Conservation (phyloP, 441 rosid genomes). For the Croton laevigatus region DNA sequence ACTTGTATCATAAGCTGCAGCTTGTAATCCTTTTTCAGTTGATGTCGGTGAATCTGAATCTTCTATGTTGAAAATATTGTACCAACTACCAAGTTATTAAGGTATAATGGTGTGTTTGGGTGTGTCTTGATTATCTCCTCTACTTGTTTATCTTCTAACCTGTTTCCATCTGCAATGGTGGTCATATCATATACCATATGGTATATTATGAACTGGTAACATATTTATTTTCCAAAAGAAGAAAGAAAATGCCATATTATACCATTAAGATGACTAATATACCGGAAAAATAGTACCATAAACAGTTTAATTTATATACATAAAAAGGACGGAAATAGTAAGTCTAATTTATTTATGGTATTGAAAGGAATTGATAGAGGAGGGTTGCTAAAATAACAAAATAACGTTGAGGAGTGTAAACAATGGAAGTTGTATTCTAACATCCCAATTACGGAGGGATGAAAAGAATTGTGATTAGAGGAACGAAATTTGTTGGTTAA, state of each 20-base stretch:
- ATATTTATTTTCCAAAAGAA: no score
- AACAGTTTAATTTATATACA: not conserved
- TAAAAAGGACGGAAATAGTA: no score
- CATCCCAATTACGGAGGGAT: constrained; percentile 10
- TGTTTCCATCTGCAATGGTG: no score
- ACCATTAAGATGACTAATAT: no score
- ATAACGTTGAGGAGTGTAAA: not conserved
- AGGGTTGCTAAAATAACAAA: not conserved
- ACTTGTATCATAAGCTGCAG: not conserved
- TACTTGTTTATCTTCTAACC: no score
- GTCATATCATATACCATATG: no score
- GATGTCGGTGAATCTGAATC: not conserved
- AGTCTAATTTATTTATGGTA: not conserved
- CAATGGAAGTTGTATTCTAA: not conserved
- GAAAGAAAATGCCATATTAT: no score
- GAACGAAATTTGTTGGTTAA: not conserved
- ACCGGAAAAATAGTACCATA: no score
- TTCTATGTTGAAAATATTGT: not conserved
- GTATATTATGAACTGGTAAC: no score
- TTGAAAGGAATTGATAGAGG: not conserved
- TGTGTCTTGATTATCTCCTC: no score
- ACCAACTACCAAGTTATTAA: not conserved
- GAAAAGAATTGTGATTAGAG: constrained; percentile 15
- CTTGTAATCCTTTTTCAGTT: constrained; percentile 1
- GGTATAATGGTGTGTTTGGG: not conserved